These are phyloP conservation scores for Kodamaea plutei DNA, from an alignment of 1,139 yeast genomes.

Conservation along the genomic window DNA sequence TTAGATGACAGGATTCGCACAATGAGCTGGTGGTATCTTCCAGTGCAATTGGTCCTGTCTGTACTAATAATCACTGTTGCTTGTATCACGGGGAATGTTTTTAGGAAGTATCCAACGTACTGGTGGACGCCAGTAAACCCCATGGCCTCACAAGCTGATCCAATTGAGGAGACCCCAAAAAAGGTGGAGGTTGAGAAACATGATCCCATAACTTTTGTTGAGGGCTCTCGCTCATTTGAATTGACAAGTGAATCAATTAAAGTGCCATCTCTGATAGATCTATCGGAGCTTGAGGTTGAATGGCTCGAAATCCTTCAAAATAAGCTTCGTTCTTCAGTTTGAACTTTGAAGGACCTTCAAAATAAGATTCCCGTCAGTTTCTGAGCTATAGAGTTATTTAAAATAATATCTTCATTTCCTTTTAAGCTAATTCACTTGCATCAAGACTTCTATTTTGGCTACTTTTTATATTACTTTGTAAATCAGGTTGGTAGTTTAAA, in stretches of 20 bases:
- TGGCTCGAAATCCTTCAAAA: too few relatives aligned
- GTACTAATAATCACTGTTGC: constrained; percentile 52
- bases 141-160: constrained; percentile 3
- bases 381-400: too few relatives aligned
- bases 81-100: constrained; percentile 51
- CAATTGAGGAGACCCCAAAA: constrained; percentile 4
- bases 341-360: too few relatives aligned
- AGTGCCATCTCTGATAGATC: constrained; percentile 22
- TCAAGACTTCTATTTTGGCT: too few relatives aligned
- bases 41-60: constrained; percentile 51
- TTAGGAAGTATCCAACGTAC: constrained; percentile 52
- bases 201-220: constrained; percentile 10
- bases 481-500: too few relatives aligned
- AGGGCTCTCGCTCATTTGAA: constrained; percentile 13
- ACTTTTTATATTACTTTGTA: too few relatives aligned
- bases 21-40: constrained; percentile 69
- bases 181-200: constrained; percentile 3
- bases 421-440: too few relatives aligned
- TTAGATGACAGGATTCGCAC: constrained; percentile 41
- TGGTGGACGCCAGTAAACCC: constrained; percentile 68
- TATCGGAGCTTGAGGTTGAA: too few relatives aligned
- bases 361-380: too few relatives aligned
- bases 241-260: constrained; percentile 17
- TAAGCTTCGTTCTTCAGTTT: too few relatives aligned
- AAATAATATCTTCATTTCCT: too few relatives aligned